These are phyloP conservation scores for Fusarium ramigenum DNA, from an alignment of 2,329 filamentous ascomycete species.

Conservation along the genomic window DNA sequence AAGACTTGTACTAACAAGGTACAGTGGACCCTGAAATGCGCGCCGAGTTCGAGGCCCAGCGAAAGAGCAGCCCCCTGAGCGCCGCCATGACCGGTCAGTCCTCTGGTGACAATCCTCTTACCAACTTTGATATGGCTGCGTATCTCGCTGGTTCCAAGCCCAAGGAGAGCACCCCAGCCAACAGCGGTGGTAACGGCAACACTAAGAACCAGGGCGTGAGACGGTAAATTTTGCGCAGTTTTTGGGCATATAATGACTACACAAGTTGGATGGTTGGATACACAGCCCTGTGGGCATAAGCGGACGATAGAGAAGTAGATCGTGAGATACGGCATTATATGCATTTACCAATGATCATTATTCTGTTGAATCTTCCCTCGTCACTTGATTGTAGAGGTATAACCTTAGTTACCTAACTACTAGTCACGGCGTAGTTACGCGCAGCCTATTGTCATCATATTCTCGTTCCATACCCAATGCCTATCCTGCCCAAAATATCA, in stretches of 20 bases:
- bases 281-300: not conserved
- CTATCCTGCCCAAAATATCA: slow-evolving; percentile 1
- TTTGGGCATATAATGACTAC: not conserved
- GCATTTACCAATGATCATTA: not conserved
- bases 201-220: slow-evolving; percentile 55
- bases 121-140: slow-evolving; percentile 69
- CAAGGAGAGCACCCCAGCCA: slow-evolving; percentile 48
- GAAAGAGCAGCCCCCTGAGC: slow-evolving; percentile 77
- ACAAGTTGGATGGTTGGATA: not conserved
- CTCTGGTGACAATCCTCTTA: slow-evolving; percentile 54
- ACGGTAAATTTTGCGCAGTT: slow-evolving; percentile 38
- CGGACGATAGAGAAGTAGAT: not conserved
- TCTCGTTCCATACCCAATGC: slow-evolving; percentile 3
- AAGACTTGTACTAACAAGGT: not conserved
- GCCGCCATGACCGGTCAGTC: slow-evolving; percentile 58
- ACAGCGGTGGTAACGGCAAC: slow-evolving; percentile 18
- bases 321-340: slow-evolving; percentile 4
- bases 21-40: slow-evolving; percentile 96
- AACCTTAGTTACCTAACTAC: not conserved
- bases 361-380: not conserved
- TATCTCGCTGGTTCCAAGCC: slow-evolving; percentile 68
- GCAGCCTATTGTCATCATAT: not conserved
- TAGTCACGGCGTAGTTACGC: not conserved
- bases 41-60: slow-evolving; percentile 90
- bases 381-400: not conserved